Base-by-base conservation (phyloP, 192 early-diverging fungal genomes). In the Coemansia asiatica region DNA sequence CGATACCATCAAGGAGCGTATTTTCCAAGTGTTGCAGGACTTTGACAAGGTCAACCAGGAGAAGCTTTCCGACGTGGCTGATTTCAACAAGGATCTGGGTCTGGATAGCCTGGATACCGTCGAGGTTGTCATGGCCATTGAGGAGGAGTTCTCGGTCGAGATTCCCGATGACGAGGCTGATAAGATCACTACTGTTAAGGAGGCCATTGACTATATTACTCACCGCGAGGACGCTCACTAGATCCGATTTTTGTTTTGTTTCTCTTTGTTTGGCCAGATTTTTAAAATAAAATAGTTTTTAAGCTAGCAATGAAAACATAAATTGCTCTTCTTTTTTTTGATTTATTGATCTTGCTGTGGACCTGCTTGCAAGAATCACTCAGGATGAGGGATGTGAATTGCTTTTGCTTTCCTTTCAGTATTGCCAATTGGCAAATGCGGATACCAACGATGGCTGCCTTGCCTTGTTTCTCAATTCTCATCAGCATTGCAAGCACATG, bases 101-200 rank as follows among this genome's bases (percentile, higher is more conserved):
- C 83, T 99, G 56, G 97, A 99, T 82, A 92, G 90, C 74, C 86
- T 99, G 62, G 97, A 97, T 83, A 91, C 94, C 55, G 95, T 99
- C 25, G 97, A 99, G 84, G 93, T 99, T 57, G 95, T 96, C 58
- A 97, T 99, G 95, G 95, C 96, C 61, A 90, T 99, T 66, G 97
- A 99, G 83, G 97, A 99, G 75, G 97, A 99, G 82, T 99, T 99
- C 83, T 94, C 91, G 71, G 89, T 99, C 62, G 97, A 99, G 83
- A 91, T 99, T 72, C 89, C 93, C 56, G 97, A 99, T 71, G 91
- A 93, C 79, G 95, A 94, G 66, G 95, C 95, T 53, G 97, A 99
- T 79, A 89, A 94, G 73, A 97, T 99, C 84, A 85, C 90, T 75
- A 94, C 88, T 53, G 87, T 92, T 26, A 82, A 86, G 61, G 87